Base-by-base conservation (phyloP, 352 stramenopile species). In the Pythium phragmitis region DNA sequence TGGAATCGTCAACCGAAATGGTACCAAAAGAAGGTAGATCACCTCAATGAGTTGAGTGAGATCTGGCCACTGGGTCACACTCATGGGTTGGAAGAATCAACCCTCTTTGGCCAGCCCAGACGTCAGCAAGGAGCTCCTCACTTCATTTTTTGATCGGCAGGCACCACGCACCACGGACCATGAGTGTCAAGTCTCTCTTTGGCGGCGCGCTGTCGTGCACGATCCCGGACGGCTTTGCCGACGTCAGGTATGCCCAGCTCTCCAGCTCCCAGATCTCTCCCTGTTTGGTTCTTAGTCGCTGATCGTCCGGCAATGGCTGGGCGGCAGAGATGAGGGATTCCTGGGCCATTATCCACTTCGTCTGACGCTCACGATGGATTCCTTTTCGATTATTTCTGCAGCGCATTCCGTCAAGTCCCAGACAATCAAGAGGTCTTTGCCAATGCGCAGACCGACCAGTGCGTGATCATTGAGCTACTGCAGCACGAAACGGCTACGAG, bases 401-500 rank as follows among this genome's bases (percentile, higher is more conserved):
- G 76, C 66, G 67, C 74, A 21, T 95, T 96, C 61, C 87, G 87
- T 12, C 85, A 96, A 65, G 85, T 96, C 30, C 87, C 87, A 0
- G 85, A 96, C 68, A 94, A 96, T 67, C 87, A 96, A 64, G 87
- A 96, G 55, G 87, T 96, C 30, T 96, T 94, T 71, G 84, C 87
- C 33, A 88, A 96, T 37, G 79, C 81, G 17, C 59, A 74, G 30
- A 93, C 79, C 2, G 87, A 96, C 58, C 85, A 91, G 63, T 91
- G 80, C 65, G 71, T 96, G 36, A 94, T 96, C 64, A 61, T 96
- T 6, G 87, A 96, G 69, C 75, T 95, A 28, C 67, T 94, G 59
- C 75, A 94, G 58, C 83, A 80, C 56, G 83, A 94, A 62, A 60
- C 67, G 28, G 66, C 49, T 23, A 74, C 93, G 45, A 30, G 41